Percentiles rank a stretch among this genome's conserved stretches.
Evolutionary conservation across 495 filamentous ascomycete species (phyloP).

Genomic region (Mycothermus thermophilus): DNA sequence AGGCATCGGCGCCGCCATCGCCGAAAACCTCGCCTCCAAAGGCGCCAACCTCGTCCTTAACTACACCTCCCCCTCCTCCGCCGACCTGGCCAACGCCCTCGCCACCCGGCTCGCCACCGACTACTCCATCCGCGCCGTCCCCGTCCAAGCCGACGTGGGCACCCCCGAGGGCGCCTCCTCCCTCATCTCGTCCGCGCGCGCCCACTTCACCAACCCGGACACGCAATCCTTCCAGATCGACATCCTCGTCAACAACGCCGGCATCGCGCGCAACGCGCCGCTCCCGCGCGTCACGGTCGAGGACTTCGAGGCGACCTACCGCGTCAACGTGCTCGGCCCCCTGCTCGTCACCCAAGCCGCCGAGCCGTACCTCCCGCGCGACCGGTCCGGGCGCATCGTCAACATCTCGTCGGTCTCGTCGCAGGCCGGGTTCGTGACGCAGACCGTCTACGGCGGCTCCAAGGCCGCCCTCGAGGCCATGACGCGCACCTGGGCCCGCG

Average conservation of each 20-base stretch:
- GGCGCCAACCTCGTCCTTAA: constrained; percentile 56
- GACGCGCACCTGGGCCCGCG: constrained; percentile 78
- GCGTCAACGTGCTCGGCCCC: constrained; percentile 74
- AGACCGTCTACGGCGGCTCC: constrained; percentile 74
- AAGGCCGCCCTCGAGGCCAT: constrained; percentile 87
- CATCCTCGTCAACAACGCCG: constrained; percentile 84
- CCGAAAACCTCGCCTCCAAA: constrained; percentile 61
- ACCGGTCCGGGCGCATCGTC: constrained; percentile 65
- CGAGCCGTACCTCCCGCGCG: constrained; percentile 52
- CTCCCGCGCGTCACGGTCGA: constrained; percentile 43
- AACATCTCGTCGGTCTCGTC: constrained; percentile 63
- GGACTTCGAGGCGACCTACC: constrained; percentile 59
- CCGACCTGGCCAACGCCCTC: constrained; percentile 13
- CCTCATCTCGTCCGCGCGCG: constrained; percentile 20
- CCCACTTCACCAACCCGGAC: constrained; percentile 16
- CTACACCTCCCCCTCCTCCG: constrained; percentile 44
- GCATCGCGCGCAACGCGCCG: constrained; percentile 44
- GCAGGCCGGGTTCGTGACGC: constrained; percentile 50
- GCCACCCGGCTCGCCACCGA: constrained; percentile 26
- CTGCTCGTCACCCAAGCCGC: constrained; percentile 65
- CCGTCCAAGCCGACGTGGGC: constrained; percentile 34
- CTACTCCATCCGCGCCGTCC: constrained; percentile 25
- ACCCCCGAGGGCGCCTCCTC: constrained; percentile 21
- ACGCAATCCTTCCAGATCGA: constrained; percentile 51
- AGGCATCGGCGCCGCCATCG: constrained; percentile 85